A percentile compares a stretch with the other conserved stretches of the same genome.
Evolutionary conservation across 2,329 filamentous ascomycete genomes (phyloP).

Genomic region (Aspergillus ibericus): DNA sequence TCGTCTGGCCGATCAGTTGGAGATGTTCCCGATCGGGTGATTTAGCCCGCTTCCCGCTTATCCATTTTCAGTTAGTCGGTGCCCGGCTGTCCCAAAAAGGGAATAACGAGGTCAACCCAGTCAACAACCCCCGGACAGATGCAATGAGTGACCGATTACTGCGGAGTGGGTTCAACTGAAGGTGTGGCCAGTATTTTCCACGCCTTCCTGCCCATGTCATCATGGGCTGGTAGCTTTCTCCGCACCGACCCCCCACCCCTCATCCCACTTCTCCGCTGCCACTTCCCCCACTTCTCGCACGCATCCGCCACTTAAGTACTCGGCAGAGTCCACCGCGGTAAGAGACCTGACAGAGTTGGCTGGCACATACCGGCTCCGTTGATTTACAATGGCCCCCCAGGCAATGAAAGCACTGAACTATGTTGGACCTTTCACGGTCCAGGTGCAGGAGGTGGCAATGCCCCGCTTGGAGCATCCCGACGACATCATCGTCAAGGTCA

Average conservation of each 20-base stretch:
- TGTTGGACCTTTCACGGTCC: constrained; percentile 61
- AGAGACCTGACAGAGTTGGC: no score
- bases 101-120: no score
- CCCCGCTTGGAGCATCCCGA: constrained; percentile 64
- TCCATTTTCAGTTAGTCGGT: neutral
- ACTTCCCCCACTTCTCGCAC: neutral
- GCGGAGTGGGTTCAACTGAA: no score
- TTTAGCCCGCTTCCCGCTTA: neutral
- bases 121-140: no score
- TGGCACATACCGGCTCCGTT: no score
- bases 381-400: constrained; percentile 16
- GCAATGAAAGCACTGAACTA: constrained; percentile 66
- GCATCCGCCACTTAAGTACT: no score
- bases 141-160: no score
- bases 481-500: constrained; percentile 65
- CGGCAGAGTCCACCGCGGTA: no score
- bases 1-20: no score
- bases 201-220: no score
- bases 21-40: neutral
- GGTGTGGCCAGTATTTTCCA: no score
- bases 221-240: neutral
- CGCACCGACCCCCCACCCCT: neutral
- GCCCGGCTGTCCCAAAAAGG: no score
- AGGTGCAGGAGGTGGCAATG: constrained; percentile 59
- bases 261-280: neutral